phyloP scores from a whole-genome alignment of 2,329 filamentous ascomycete species.

The Monilinia polystroma region DNA sequence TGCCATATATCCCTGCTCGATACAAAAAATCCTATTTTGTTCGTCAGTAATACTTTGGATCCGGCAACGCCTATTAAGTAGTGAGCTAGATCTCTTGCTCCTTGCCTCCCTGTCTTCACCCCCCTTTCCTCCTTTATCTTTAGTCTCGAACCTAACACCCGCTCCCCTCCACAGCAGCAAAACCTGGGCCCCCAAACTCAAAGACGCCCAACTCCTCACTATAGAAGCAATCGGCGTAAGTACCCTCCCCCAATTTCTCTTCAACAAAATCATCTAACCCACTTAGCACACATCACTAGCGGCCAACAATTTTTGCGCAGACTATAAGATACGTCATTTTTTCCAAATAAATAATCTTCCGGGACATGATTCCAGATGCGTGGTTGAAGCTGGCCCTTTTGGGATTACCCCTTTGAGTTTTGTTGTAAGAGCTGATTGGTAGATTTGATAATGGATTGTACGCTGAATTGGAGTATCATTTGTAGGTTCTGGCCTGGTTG shows the following conservation, averaged over 20 bases:
- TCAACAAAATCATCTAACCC: neutral
- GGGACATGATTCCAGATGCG: slow-evolving; percentile 21
- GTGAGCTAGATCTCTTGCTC: slow-evolving; percentile 10
- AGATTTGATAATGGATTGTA: no score
- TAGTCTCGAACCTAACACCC: no score
- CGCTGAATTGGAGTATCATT: neutral
- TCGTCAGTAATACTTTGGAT: slow-evolving; percentile 41
- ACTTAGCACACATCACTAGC: slow-evolving; percentile 23
- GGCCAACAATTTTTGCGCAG: slow-evolving; percentile 23
- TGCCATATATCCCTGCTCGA: slow-evolving; percentile 15
- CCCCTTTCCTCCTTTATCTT: no score
- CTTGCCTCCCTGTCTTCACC: neutral
- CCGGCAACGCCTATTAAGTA: slow-evolving; percentile 38
- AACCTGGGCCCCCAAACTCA: slow-evolving; percentile 42
- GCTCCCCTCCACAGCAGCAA: slow-evolving; percentile 26
- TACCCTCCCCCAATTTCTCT: slow-evolving; percentile 33
- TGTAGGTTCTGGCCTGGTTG: neutral
- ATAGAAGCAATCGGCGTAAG: slow-evolving; percentile 52
- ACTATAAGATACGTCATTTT: slow-evolving; percentile 25
- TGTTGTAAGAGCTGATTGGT: no score
- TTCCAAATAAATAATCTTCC: slow-evolving; percentile 26
- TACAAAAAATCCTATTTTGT: slow-evolving; percentile 41
- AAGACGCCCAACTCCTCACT: slow-evolving; percentile 46
- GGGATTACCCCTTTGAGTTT: neutral
- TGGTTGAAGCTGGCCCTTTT: slow-evolving; percentile 27